phyloP scores from a whole-genome alignment of 2,329 filamentous ascomycete species.

The Verticillium alfalfae region DNA sequence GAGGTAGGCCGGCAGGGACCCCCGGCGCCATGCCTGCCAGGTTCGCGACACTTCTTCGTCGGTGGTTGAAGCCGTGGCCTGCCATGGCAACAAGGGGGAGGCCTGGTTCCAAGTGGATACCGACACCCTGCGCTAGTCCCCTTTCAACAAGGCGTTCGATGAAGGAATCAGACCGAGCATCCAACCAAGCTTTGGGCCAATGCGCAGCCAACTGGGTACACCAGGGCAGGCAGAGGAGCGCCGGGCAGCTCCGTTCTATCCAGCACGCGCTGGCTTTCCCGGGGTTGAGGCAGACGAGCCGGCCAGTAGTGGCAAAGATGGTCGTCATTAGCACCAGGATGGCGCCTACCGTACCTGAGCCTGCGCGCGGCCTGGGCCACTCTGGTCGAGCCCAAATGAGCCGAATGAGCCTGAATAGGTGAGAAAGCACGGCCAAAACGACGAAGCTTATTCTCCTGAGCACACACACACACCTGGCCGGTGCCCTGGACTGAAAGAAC shows the following conservation, averaged over 20 bases:
- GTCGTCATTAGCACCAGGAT: neutral
- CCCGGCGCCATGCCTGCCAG: neutral
- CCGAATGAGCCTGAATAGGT: neutral
- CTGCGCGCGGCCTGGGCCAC: neutral
- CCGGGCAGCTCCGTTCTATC: neutral
- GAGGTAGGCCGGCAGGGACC: neutral
- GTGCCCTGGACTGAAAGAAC: too few species aligned
- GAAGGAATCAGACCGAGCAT: neutral
- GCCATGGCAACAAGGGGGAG: neutral
- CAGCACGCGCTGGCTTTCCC: too few species aligned
- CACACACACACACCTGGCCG: too few species aligned
- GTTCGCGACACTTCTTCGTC: neutral
- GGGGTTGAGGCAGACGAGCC: neutral
- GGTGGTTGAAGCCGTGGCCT: neutral
- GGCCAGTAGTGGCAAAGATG: neutral
- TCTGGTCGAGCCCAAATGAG: neutral
- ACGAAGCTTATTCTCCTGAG: neutral
- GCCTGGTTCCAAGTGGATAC: neutral
- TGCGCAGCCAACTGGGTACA: neutral
- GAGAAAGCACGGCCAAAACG: neutral
- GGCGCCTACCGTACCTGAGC: neutral
- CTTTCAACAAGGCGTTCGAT: neutral
- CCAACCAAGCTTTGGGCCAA: conserved; percentile 1
- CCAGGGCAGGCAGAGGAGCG: neutral
- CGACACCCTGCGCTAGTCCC: neutral